A percentile compares a stretch with the other conserved stretches of the same genome.
phyloP scores from a whole-genome alignment of 73 alveolate genomes.

The Tetrahymena malaccensis region DNA sequence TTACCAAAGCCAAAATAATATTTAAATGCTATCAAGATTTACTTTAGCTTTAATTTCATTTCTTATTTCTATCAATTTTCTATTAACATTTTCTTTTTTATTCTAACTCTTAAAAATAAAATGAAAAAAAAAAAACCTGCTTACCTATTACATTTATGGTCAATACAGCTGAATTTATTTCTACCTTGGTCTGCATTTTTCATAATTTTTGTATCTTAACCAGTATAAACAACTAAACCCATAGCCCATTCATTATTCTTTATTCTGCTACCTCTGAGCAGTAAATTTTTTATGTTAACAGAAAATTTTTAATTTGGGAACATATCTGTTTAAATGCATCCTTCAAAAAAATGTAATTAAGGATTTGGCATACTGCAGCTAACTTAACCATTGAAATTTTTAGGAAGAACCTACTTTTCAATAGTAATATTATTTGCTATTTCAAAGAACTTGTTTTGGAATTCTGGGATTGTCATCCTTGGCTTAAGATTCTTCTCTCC shows the following conservation, averaged over 20 bases:
- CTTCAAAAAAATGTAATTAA: neutral
- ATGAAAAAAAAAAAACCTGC: no score
- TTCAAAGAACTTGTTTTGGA: neutral
- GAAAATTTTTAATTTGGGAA: neutral
- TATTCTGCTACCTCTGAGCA: conserved; percentile 83
- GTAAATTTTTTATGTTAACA: conserved; percentile 44
- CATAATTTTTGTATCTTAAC: conserved; percentile 81
- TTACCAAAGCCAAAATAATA: no score
- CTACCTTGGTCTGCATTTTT: conserved; percentile 53
- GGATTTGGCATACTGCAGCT: neutral
- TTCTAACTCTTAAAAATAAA: no score
- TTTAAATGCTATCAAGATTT: no score
- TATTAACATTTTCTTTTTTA: no score
- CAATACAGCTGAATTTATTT: conserved; percentile 34
- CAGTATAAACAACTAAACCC: conserved; percentile 74
- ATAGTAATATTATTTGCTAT: neutral
- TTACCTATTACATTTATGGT: neutral
- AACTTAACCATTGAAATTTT: neutral
- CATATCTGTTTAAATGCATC: neutral
- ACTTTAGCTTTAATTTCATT: no score
- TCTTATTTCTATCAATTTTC: no score
- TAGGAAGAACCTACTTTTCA: neutral
- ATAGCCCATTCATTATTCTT: conserved; percentile 69
- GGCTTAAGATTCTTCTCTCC: conserved; percentile 94
- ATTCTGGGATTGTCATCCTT: conserved; percentile 45